Evolutionary conservation across 768 basidiomycete genomes (phyloP).

Genomic region (Cystofilobasidium capitatum): DNA sequence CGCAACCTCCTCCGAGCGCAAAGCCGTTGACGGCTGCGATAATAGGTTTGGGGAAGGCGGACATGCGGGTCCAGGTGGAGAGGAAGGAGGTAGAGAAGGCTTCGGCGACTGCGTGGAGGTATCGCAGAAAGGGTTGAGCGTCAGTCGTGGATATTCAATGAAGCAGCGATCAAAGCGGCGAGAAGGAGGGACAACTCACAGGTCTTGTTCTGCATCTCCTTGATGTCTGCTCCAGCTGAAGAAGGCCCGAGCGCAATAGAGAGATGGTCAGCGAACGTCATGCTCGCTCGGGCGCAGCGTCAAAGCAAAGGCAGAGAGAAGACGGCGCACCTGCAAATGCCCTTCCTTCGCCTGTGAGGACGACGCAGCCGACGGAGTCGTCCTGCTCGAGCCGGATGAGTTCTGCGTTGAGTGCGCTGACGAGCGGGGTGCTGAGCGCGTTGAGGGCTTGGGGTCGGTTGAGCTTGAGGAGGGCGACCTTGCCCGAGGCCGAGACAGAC

Average conservation of each 20-base stretch:
- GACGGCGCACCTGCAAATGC: slow-evolving; percentile 74
- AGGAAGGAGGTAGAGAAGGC: slow-evolving; percentile 80
- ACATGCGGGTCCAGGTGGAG: slow-evolving; percentile 63
- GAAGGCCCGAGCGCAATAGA: neutral
- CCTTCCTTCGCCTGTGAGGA: slow-evolving; percentile 72
- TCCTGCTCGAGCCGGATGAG: slow-evolving; percentile 63
- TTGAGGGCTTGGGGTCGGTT: slow-evolving; percentile 86
- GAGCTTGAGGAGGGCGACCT: slow-evolving; percentile 57
- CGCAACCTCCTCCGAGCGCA: slow-evolving; percentile 96
- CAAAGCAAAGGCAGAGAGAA: neutral
- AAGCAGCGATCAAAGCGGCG: neutral
- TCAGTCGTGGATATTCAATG: neutral
- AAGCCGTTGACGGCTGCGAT: slow-evolving; percentile 94
- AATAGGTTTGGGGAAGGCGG: slow-evolving; percentile 74
- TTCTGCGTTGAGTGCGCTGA: slow-evolving; percentile 71
- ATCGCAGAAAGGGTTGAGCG: neutral
- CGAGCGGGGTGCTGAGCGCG: slow-evolving; percentile 70
- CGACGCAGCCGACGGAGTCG: slow-evolving; percentile 64
- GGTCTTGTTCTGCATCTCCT: slow-evolving; percentile 95
- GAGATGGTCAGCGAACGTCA: slow-evolving; percentile 1
- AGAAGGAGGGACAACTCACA: slow-evolving; percentile 47
- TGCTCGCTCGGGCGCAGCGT: neutral
- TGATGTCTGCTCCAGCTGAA: slow-evolving; percentile 91
- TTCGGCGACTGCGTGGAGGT: slow-evolving; percentile 54
- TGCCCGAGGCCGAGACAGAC: slow-evolving; percentile 26